A percentile compares a stretch with the other conserved stretches of the same genome.
phyloP scores from a whole-genome alignment of 2,329 filamentous ascomycete genomes.

The Lanzia echinophila region DNA sequence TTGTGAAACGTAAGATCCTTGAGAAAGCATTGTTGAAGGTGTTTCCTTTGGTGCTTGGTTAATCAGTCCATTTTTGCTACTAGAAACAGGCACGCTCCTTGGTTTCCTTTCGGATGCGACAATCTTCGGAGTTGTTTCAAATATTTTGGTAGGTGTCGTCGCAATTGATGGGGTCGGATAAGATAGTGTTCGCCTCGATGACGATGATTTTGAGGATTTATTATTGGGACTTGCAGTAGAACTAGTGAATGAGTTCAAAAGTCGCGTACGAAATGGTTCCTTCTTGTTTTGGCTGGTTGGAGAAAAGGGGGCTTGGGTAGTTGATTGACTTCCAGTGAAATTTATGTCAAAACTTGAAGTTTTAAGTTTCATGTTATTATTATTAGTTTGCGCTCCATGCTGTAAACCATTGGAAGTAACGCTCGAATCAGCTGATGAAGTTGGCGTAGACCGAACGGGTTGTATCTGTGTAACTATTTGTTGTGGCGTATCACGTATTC shows the following conservation, averaged over 20 bases:
- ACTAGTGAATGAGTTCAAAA: slow-evolving; percentile 2
- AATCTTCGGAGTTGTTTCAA: neutral
- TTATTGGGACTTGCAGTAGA: slow-evolving; percentile 3
- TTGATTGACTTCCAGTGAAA: slow-evolving; percentile 9
- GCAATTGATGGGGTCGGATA: slow-evolving; percentile 1
- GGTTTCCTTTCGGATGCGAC: neutral
- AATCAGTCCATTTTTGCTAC: slow-evolving; percentile 13
- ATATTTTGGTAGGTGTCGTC: neutral
- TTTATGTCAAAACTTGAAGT: slow-evolving; percentile 10
- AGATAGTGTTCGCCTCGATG: slow-evolving; percentile 9
- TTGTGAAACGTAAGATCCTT: slow-evolving; percentile 16
- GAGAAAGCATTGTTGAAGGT: slow-evolving; percentile 25
- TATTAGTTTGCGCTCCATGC: neutral
- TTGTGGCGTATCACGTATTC: slow-evolving; percentile 10
- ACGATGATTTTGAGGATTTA: neutral
- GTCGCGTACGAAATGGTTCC: slow-evolving; percentile 4
- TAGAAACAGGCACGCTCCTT: slow-evolving; percentile 11
- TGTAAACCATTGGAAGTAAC: neutral
- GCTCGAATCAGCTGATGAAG: slow-evolving; percentile 4
- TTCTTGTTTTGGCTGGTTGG: slow-evolving; percentile 8
- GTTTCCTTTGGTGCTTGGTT: slow-evolving; percentile 15
- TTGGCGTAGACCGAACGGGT: neutral
- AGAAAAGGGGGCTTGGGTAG: slow-evolving; percentile 5
- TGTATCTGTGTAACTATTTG: slow-evolving; percentile 5
- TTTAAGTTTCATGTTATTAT: slow-evolving; percentile 12